These are phyloP conservation scores for Eruca vesicaria DNA, from an alignment of 441 rosid species.

Conservation along the genomic window DNA sequence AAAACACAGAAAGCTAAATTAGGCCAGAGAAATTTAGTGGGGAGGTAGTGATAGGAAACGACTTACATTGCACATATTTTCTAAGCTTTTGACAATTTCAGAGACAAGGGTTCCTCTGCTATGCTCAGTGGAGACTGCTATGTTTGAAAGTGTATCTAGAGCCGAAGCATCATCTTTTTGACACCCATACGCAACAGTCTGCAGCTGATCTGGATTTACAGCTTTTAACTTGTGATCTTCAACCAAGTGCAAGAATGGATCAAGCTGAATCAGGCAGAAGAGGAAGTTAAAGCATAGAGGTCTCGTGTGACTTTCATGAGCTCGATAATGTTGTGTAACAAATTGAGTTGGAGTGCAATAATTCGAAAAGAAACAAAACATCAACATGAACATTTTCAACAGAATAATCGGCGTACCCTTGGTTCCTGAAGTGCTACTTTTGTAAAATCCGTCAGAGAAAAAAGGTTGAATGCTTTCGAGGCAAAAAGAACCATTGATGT, in stretches of 20 bases:
- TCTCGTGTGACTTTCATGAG: neutral
- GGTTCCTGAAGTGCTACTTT: slow-evolving; percentile 58
- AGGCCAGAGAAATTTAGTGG: neutral
- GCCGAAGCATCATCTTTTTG: slow-evolving; percentile 75
- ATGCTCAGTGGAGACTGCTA: slow-evolving; percentile 57
- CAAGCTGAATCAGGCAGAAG: slow-evolving; percentile 57
- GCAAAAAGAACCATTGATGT: slow-evolving; percentile 88
- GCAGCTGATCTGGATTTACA: slow-evolving; percentile 40
- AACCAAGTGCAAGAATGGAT: slow-evolving; percentile 78
- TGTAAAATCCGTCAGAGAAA: slow-evolving; percentile 51
- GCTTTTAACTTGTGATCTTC: slow-evolving; percentile 78
- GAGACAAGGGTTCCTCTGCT: slow-evolving; percentile 57
- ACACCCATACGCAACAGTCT: slow-evolving; percentile 57
- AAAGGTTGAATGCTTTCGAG: slow-evolving; percentile 68
- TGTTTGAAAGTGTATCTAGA: slow-evolving; percentile 52
- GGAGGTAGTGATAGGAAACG: slow-evolving; percentile 16
- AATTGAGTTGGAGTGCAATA: neutral
- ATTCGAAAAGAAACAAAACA: slow-evolving; percentile 1
- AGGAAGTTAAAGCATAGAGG: slow-evolving; percentile 4
- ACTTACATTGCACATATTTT: slow-evolving; percentile 58
- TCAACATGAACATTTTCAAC: slow-evolving; percentile 8
- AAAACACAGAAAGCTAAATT: slow-evolving; percentile 13
- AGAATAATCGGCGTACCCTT: slow-evolving; percentile 46
- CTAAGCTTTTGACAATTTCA: slow-evolving; percentile 72
- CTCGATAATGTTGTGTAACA: neutral